Percentiles rank a stretch among this genome's conserved stretches.
phyloP scores from a whole-genome alignment of 768 basidiomycete species.

The Russula sp. region DNA sequence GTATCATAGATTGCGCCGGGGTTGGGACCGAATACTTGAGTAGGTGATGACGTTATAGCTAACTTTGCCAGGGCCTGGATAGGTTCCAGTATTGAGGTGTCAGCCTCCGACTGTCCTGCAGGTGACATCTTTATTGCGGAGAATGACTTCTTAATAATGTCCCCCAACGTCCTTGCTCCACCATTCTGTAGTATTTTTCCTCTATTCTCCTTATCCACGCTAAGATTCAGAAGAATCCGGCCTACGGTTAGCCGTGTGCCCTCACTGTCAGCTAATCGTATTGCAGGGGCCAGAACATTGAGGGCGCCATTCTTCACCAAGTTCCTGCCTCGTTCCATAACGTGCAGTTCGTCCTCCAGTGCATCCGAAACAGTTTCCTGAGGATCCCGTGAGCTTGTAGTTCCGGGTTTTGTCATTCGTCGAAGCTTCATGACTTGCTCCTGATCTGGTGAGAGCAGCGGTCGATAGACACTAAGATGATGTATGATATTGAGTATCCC shows the following conservation, averaged over 20 bases:
- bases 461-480: conserved; percentile 67
- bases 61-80: conserved; percentile 91
- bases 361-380: conserved; percentile 15
- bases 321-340: conserved; percentile 50
- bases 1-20: conserved; percentile 70
- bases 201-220: conserved; percentile 72
- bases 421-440: conserved; percentile 73
- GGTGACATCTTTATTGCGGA: conserved; percentile 29
- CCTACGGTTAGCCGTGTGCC: conserved; percentile 53
- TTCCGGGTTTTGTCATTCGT: conserved; percentile 50
- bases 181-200: conserved; percentile 72
- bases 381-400: conserved; percentile 12
- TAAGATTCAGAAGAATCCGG: conserved; percentile 58
- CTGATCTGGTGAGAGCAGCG: conserved; percentile 71
- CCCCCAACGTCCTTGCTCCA: conserved; percentile 58
- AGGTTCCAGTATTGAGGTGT: conserved; percentile 45
- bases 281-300: conserved; percentile 50
- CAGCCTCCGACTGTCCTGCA: conserved; percentile 28
- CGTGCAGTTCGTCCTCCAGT: conserved; percentile 61
- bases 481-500: conserved; percentile 69
- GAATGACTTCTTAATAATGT: conserved; percentile 46
- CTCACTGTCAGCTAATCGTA: conserved; percentile 52
- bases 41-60: conserved; percentile 83
- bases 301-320: conserved; percentile 58
- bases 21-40: conserved; percentile 86